Evolutionary conservation across 768 basidiomycete species (phyloP).

Genomic region (Psilocybe subaeruginosa): DNA sequence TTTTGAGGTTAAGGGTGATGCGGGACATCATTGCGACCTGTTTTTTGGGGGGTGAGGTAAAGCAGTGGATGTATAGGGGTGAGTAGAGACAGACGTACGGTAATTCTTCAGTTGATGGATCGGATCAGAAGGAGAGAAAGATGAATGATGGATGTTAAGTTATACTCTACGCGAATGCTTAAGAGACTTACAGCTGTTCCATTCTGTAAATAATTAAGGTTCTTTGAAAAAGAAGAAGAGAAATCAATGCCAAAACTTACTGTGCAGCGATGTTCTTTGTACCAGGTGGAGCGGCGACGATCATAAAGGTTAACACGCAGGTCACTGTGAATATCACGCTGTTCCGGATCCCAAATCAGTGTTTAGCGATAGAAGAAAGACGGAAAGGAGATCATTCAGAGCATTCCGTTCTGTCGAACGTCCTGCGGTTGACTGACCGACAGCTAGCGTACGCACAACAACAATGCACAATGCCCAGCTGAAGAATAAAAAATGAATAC

Average conservation of each 20-base stretch:
- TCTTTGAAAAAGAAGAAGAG: not conserved
- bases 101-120: constrained; percentile 9
- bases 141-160: not conserved
- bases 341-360: not conserved
- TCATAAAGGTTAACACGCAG: constrained; percentile 48
- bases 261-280: constrained; percentile 51
- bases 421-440: no score
- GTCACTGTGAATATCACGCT: constrained; percentile 51
- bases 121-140: not conserved
- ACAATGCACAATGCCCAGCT: no score
- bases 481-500: no score
- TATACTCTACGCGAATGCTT: not conserved
- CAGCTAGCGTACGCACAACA: no score
- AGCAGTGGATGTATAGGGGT: not conserved
- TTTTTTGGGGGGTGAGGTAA: constrained; percentile 11
- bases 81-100: constrained; percentile 9
- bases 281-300: constrained; percentile 44
- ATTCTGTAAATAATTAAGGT: constrained; percentile 27
- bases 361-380: no score
- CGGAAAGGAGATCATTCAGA: no score
- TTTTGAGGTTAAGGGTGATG: constrained; percentile 64
- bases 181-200: constrained; percentile 38
- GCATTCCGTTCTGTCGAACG: no score
- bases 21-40: constrained; percentile 68
- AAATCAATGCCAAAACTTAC: constrained; percentile 28